phyloP scores from a whole-genome alignment of 192 early-diverging fungal species.

The Coemansia sp. region DNA sequence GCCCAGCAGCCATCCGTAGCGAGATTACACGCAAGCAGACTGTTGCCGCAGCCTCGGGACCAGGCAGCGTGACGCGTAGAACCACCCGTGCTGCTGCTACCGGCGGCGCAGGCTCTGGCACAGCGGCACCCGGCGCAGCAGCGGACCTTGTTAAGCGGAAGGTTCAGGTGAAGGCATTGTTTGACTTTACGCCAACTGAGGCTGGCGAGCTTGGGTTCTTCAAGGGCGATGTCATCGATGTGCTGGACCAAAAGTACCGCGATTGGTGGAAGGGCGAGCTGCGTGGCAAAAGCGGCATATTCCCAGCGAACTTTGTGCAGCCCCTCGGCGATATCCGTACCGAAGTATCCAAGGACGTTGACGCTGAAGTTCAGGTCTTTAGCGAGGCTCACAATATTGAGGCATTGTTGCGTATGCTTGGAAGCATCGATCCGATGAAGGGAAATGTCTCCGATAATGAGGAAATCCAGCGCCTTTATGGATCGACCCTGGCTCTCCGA shows the following conservation, averaged over 20 bases:
- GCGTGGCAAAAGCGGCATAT: constrained; percentile 87
- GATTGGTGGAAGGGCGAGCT: constrained; percentile 99
- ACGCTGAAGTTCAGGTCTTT: constrained; percentile 68
- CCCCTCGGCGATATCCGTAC: constrained; percentile 62
- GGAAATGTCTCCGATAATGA: constrained; percentile 91
- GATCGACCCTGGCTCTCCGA: constrained; percentile 73
- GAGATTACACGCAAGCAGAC: constrained; percentile 52
- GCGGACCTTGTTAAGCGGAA: constrained; percentile 39
- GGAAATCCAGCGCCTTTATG: constrained; percentile 77
- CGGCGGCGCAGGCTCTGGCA: constrained; percentile 17
- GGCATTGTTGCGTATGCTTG: constrained; percentile 70
- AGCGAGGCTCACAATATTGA: constrained; percentile 74
- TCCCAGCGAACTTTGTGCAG: constrained; percentile 96
- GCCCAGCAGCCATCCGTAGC: constrained; percentile 40
- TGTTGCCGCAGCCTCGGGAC: constrained; percentile 8
- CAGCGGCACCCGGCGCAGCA: constrained; percentile 28
- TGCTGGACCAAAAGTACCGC: constrained; percentile 90
- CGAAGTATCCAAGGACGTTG: constrained; percentile 57
- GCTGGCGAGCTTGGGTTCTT: constrained; percentile 87
- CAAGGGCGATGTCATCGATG: constrained; percentile 84
- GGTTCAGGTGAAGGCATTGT: constrained; percentile 87
- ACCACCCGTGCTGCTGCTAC: constrained; percentile 21
- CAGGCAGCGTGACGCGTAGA: constrained; percentile 15
- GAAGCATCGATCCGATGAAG: constrained; percentile 71
- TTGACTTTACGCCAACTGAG: constrained; percentile 90